Base-by-base conservation (phyloP, 805 yeast genomes). In the Lipomyces orientalis region DNA sequence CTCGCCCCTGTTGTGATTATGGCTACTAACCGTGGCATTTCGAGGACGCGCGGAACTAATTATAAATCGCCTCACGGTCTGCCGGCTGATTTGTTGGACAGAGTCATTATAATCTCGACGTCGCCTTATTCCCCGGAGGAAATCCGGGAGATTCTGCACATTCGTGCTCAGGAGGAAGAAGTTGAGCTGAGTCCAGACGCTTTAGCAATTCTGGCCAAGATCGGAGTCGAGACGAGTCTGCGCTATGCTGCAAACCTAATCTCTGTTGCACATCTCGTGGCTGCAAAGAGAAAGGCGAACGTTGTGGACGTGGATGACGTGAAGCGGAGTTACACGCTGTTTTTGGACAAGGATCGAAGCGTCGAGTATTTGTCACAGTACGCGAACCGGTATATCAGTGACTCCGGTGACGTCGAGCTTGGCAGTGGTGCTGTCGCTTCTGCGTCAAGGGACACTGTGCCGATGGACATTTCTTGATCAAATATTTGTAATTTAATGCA, bases 1-100 rank as follows among this genome's bases (percentile, higher is more conserved):
- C 90, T 95, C 79, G 91, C 98, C 16, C 99, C 99, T 49, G 91
- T 95, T 76, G 97, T 95, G 54, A 90, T 95, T 71, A 91, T 95
- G 96, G 99, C 99, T 57, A 93, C 99, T 33, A 95, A 95, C 81
- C 86, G 98, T 79, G 99, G 99, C 63, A 85, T 94, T 66, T 86
- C 97, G n/a, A 88, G 86, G 68, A 93, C 97, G 31, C 87, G 97
- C 76, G 99, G 99, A 62, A 91, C 98, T 37, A 89, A 87, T 76
- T 92, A 92, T 81, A 90, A 89, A 79, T 90, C 97, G 1, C 97
- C 99, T 29, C 99, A 95, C 78, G 99, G 99, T n/a, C 83, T 95
- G 67, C 99, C 99, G 55, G 84, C 90, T 67, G 99, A 95, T 82
- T 83, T 95, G 75, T 87, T 95, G 74, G 99, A 95, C 81, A 87